Conservation (phyloP, 2,329 filamentous ascomycete genomes). For the Cladophialophora carrionii region DNA sequence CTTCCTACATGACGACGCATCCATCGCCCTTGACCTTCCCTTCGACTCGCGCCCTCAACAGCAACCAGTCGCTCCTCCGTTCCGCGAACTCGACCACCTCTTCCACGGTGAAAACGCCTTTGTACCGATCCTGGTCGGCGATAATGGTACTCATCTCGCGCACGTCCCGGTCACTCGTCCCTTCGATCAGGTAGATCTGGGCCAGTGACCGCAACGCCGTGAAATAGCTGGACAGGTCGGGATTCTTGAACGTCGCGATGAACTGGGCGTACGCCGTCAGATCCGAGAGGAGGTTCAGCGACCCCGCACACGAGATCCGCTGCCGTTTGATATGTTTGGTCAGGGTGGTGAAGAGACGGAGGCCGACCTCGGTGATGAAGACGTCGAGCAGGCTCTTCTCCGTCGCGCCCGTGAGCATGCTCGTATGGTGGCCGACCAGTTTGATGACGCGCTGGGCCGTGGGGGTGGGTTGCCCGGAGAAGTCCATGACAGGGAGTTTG, state of each 20-base stretch:
- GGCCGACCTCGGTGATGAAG: conserved; percentile 95
- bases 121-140: conserved; percentile 85
- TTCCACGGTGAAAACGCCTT: conserved; percentile 89
- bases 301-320: conserved; percentile 84
- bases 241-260: conserved; percentile 78
- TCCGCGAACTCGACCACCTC: conserved; percentile 98
- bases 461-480: conserved; percentile 65
- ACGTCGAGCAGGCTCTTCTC: conserved; percentile 98
- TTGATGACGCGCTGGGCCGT: conserved; percentile 81
- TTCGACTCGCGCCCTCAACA: conserved; percentile 85
- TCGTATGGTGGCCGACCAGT: conserved; percentile 83
- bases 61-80: conserved; percentile 90
- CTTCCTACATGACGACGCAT: conserved; percentile 75
- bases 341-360: conserved; percentile 85
- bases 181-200: conserved; percentile 92
- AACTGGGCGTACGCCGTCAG: conserved; percentile 93
- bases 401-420: conserved; percentile 90
- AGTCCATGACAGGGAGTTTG: conserved; percentile 28
- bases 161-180: conserved; percentile 64
- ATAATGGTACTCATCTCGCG: conserved; percentile 96
- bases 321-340: conserved; percentile 98
- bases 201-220: conserved; percentile 86
- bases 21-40: conserved; percentile 96
- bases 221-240: conserved; percentile 85
- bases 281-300: conserved; percentile 91